Base-by-base conservation (phyloP, 2,329 filamentous ascomycete genomes). In the Neopestalotiopsis sp. region DNA sequence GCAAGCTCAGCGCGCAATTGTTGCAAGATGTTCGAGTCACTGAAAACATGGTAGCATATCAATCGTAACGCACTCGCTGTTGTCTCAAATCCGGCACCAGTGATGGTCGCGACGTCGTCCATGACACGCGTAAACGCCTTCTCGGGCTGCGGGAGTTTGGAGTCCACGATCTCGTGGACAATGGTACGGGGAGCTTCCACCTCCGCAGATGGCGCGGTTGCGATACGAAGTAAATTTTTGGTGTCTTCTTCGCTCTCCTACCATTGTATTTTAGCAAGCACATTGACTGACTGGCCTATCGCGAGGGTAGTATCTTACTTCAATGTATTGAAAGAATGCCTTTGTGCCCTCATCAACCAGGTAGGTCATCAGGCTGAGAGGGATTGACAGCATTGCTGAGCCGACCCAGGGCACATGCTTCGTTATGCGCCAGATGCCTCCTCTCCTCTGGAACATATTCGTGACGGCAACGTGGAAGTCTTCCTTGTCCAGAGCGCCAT, bases 241-340 rank as follows among this genome's bases (percentile, higher is more conserved):
- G 56, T 9, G 28, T 58, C 56, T 24, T 30, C 13, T 12, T 45
- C 42, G 7, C 42, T 45, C 14, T 45, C 42, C 42, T 45, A n/a
- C 13, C 3, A 45, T 17, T 17, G 1, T 3, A 17, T 45, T 4
- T 45, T 0, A 45, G 42, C 3, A n/a, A 14, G 42, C 1, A 5
- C 4, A 4, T 45, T 1, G 1, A 45, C 4, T 1, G 42, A 45
- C 0, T 14, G 2, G 3, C 13, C 2, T 1, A 45, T 45, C 1
- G 14, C 24, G 3, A 17, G 3, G 42, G 4, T 5, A 45, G n/a
- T n/a, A 4, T 17, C 56, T 58, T 30, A 20, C 56, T 20, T 24
- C 12, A 24, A 58, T 14, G n/a, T 20, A 58, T 14, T 30, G 56
- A 3, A 30, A 58, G n/a, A 58, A 58, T 24, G 56, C 56, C 56